phyloP scores from a whole-genome alignment of 2,329 filamentous ascomycete genomes.

The Diaporthe sp. region DNA sequence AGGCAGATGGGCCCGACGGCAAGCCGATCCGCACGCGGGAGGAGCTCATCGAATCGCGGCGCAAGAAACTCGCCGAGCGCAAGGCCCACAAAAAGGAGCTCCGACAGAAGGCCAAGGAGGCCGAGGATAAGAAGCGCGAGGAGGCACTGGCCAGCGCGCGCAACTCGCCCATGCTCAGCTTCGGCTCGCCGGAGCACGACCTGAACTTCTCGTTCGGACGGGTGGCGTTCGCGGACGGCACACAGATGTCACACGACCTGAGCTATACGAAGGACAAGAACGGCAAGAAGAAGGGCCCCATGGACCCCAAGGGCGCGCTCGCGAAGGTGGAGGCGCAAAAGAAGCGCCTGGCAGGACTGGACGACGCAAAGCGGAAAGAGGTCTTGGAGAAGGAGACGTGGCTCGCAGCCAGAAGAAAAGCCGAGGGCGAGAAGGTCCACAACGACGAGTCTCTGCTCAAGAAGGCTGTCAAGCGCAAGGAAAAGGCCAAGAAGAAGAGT shows the following conservation, averaged over 20 bases:
- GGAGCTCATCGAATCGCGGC: conserved; percentile 90
- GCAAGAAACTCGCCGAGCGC: conserved; percentile 87
- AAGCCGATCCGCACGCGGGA: conserved; percentile 87
- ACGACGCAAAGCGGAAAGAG: conserved; percentile 84
- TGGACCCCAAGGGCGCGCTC: conserved; percentile 88
- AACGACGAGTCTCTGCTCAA: conserved; percentile 91
- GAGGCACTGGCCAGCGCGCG: conserved; percentile 71
- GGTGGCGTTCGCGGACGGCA: conserved; percentile 90
- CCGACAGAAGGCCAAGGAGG: conserved; percentile 80
- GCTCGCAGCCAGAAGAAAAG: conserved; percentile 90
- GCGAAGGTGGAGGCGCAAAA: conserved; percentile 88
- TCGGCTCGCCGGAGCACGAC: conserved; percentile 56
- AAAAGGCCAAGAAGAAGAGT: conserved; percentile 90
- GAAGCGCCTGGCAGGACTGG: conserved; percentile 80
- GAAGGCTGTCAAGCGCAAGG: conserved; percentile 95
- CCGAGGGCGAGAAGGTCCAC: conserved; percentile 88
- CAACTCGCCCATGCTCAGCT: conserved; percentile 69
- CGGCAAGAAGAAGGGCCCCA: conserved; percentile 81
- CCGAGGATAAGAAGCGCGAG: conserved; percentile 78
- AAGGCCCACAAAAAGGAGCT: conserved; percentile 92
- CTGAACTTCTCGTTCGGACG: conserved; percentile 91
- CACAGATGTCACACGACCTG: conserved; percentile 80
- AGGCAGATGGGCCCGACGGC: conserved; percentile 87
- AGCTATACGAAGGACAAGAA: conserved; percentile 65
- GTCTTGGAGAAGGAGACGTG: conserved; percentile 95